Evolutionary conservation across 2,329 filamentous ascomycete species (phyloP), one percentile per base, ranked within the genome.

Genomic region (Claviceps digitariae): DNA sequence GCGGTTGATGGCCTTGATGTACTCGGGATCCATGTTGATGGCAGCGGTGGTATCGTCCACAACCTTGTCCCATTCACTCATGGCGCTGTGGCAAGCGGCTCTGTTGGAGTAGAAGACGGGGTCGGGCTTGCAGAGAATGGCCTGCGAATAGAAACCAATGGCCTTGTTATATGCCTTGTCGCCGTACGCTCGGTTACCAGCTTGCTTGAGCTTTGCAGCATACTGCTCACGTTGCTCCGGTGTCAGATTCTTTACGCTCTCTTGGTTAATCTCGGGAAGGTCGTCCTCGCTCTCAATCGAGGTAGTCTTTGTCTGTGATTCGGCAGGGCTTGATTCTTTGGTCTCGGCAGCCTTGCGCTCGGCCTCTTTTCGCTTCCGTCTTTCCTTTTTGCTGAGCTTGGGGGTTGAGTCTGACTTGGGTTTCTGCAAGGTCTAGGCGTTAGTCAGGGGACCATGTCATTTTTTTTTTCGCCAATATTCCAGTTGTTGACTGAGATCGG

Each of bases 41-140:
- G 93, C 93, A 52, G 93, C 91, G 34, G 88, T 96, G 54, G 93
- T 97, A 67, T 98, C 93, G 64, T 95, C 91, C 57, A 98, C 86
- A 54, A 97, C 93, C 75, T 93, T 91, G 50, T 94, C 86, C 90
- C 91, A 98, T 63, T 95, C 80, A 59, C 82, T 83, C 66, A 93
- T 82, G 60, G 93, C 90, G 68, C 95, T 97, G 75, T 90, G 94
- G 78, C 93, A 98, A 52, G 93, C 93, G 54, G 93, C 93, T 62
- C 93, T 86, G 78, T 98, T 98, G 58, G 93, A 97, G 79, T 94
- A 98, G 78, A 93, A 98, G 68, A 98, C 90, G 34, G 93, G 90
- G 65, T 98, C 93, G 54, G 90, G 86, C 74, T 93, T 95, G 84
- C 93, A 97, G 51, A 97, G 75, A 63, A 98, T 95, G 50, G 93